phyloP scores from a whole-genome alignment of 805 yeast species.

The Hanseniaspora meyeri region DNA sequence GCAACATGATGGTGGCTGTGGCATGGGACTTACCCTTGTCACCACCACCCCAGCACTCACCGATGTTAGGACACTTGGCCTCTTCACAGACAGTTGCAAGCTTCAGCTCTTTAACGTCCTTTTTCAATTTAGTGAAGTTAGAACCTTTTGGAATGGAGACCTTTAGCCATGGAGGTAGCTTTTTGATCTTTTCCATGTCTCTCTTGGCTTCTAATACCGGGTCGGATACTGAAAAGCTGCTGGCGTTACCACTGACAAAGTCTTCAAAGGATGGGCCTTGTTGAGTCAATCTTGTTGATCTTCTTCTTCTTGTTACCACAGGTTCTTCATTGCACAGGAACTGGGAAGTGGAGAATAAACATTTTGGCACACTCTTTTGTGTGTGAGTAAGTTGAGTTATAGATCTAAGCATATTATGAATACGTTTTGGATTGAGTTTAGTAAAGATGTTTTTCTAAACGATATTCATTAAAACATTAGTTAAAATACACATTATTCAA shows the following conservation, averaged over 20 bases:
- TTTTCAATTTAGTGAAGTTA: constrained; percentile 64
- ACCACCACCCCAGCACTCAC: constrained; percentile 99
- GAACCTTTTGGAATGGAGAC: constrained; percentile 95
- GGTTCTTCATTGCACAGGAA: not conserved
- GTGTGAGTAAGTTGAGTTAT: not conserved
- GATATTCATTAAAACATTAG: too few relatives aligned
- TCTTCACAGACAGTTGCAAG: constrained; percentile 96
- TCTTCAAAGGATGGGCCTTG: constrained; percentile 91
- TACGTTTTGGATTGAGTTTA: too few relatives aligned
- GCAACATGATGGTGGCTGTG: constrained; percentile 91
- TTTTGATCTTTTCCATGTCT: constrained; percentile 45
- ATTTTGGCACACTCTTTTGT: not conserved
- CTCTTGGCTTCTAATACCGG: constrained; percentile 64
- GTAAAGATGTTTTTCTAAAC: too few relatives aligned
- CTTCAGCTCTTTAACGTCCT: constrained; percentile 77
- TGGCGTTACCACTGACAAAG: constrained; percentile 71
- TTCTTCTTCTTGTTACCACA: constrained; percentile 32
- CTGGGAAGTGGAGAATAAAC: not conserved
- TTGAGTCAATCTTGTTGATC: constrained; percentile 53
- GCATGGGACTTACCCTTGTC: constrained; percentile 68
- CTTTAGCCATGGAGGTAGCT: constrained; percentile 87
- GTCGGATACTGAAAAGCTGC: constrained; percentile 43
- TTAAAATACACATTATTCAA: too few relatives aligned
- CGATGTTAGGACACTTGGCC: constrained; percentile 98
- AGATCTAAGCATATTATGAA: not conserved